Conservation (phyloP, 371 early-diverging fungal genomes). For the Funneliformis caledonium region DNA sequence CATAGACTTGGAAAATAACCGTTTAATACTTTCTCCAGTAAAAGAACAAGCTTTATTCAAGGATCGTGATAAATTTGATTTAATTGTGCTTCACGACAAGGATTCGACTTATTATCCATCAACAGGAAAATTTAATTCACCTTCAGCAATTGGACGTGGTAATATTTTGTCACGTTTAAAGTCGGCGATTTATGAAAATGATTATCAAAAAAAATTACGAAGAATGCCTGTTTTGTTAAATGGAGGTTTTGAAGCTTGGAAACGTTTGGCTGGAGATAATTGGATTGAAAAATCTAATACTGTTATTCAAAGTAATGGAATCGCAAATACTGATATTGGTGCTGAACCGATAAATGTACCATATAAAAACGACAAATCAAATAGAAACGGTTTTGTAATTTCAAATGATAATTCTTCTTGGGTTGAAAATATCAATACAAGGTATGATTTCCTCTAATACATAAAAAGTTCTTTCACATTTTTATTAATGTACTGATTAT, state of each 20-base stretch:
- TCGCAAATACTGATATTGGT: not conserved
- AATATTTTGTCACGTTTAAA: constrained; percentile 40
- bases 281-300: constrained; percentile 46
- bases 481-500: not conserved
- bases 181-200: constrained; percentile 64
- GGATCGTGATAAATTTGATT: constrained; percentile 68
- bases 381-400: constrained; percentile 4
- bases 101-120: constrained; percentile 42
- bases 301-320: not conserved
- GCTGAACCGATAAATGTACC: not conserved
- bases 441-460: not conserved
- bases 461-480: too few relatives aligned
- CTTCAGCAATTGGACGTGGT: not conserved
- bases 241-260: constrained; percentile 84
- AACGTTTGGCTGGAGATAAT: constrained; percentile 48
- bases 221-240: constrained; percentile 67
- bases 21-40: constrained; percentile 52
- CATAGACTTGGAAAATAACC: constrained; percentile 51
- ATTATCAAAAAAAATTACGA: constrained; percentile 55
- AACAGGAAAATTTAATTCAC: not conserved
- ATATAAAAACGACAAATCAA: not conserved
- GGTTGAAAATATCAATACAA: not conserved
- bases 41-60: constrained; percentile 65
- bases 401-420: not conserved
- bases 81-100: constrained; percentile 80